phyloP scores from a whole-genome alignment of 768 basidiomycete genomes.

The Cystobasidium ongulense region DNA sequence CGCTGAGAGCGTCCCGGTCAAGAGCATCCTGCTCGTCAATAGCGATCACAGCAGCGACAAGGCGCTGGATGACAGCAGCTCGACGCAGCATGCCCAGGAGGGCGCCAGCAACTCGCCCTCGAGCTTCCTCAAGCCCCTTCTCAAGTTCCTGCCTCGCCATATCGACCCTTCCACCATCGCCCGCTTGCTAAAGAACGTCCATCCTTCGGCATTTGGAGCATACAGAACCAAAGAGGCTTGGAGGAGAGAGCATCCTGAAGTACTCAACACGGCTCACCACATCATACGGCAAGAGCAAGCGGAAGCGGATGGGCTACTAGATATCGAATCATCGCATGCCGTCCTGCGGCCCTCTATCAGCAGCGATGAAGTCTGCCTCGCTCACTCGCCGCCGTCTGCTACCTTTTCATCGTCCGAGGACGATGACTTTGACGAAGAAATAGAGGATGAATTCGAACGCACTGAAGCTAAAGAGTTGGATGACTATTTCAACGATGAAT shows the following conservation, averaged over 20 bases:
- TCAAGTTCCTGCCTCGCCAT: slow-evolving; percentile 21
- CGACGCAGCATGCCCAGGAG: not conserved
- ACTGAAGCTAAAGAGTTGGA: not conserved
- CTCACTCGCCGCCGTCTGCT: not conserved
- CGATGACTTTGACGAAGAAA: not conserved
- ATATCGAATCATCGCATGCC: slow-evolving; percentile 7
- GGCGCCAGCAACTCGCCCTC: not conserved
- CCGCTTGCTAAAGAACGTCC: slow-evolving; percentile 7
- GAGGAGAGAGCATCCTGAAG: slow-evolving; percentile 26
- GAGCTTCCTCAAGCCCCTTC: slow-evolving; percentile 10
- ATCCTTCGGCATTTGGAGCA: slow-evolving; percentile 23
- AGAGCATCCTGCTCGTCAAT: not conserved
- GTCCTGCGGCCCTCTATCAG: not conserved
- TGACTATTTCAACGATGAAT: not conserved
- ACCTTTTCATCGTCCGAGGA: not conserved
- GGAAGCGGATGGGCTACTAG: not conserved
- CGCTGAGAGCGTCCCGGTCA: no score
- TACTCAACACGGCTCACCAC: slow-evolving; percentile 5
- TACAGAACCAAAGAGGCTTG: slow-evolving; percentile 26
- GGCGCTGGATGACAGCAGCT: not conserved
- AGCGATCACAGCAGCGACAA: not conserved
- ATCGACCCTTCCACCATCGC: slow-evolving; percentile 4
- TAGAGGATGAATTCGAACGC: not conserved
- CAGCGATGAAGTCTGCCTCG: not conserved
- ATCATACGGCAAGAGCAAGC: not conserved